Conservation (phyloP, 2,329 filamentous ascomycete genomes). For the Stemphylium vesicarium region DNA sequence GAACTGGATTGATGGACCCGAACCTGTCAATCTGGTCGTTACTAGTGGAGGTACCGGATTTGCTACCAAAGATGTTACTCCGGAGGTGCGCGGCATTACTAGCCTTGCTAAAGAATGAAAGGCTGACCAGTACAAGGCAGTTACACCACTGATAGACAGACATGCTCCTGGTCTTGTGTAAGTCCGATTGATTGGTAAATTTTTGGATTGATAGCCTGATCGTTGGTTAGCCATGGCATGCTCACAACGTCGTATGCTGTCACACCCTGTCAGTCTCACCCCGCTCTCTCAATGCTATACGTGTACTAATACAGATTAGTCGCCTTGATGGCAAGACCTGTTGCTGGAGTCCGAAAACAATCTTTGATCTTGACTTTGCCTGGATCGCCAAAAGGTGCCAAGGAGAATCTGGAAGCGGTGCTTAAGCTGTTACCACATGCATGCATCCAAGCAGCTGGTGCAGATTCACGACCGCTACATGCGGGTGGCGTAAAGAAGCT, state of each 20-base stretch:
- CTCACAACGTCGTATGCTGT: conserved; percentile 80
- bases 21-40: conserved; percentile 74
- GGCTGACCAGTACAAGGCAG: conserved; percentile 62
- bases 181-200: conserved; percentile 29
- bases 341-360: conserved; percentile 83
- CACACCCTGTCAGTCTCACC: conserved; percentile 78
- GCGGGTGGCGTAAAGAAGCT: conserved; percentile 81
- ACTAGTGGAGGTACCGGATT: conserved; percentile 96
- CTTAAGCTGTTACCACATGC: conserved; percentile 93
- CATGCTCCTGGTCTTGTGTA: conserved; percentile 85
- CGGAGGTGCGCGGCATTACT: conserved; percentile 68
- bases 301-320: conserved; percentile 61
- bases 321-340: conserved; percentile 94
- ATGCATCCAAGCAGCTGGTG: conserved; percentile 86
- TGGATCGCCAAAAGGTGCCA: conserved; percentile 92
- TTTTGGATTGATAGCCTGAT: conserved; percentile 18
- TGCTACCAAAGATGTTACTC: conserved; percentile 81
- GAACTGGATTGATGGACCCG: conserved; percentile 72
- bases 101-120: neutral
- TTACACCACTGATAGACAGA: conserved; percentile 79
- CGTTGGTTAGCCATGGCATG: conserved; percentile 76
- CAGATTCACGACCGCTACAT: conserved; percentile 80
- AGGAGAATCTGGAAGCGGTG: conserved; percentile 88
- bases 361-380: conserved; percentile 88
- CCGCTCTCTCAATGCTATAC: neutral